Base-by-base conservation (phyloP, 208 protist genomes). In the Vickermania spadyakhi region DNA sequence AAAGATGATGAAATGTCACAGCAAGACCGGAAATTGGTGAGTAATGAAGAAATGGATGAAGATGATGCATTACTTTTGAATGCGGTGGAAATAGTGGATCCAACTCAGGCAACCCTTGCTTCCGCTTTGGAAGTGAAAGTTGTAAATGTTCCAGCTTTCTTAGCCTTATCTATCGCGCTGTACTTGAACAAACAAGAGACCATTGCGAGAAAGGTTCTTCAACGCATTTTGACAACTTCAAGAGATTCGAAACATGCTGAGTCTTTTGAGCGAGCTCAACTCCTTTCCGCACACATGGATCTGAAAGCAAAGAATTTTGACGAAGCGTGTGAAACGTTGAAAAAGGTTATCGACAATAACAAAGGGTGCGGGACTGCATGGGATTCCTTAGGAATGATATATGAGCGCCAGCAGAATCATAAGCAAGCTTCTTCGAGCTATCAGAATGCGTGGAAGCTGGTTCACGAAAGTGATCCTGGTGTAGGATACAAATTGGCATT, bases 401-500 rank as follows among this genome's bases (percentile, higher is more conserved):
- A 91, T 66, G 94, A 98, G 68, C 84, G 81, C 51, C 77, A 96
- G 64, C 61, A 77, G 36, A 70, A 85, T 51, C 91, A 96, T 70
- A 65, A 60, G 31, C 89, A 98, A 41, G 97, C 97, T 14, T 88
- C 94, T 18, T 58, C 89, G 21, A 88, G 91, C 74, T 98, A 98
- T 64, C 81, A 96, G 49, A 87, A 86, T 31, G 92, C 97, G 3
- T 98, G 97, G 96, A 65, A 86, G 49, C 71, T 96, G 42, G 57
- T 88, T 53, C 81, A 88, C 65, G 91, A 96, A 58, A 70, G 60
- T 1, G 77, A 93, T 61, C 89, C 91, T 11, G 69, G 60, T 1
- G 73, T 98, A 26, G 97, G 97, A n/a, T 98, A 92, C 84, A 97
- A 97, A 58, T 81, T 98, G 3, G 94, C 94, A 26, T 98, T 98